These are phyloP conservation scores for Lonicera japonica DNA, from an alignment of 129 eudicot genomes.

Conservation along the genomic window DNA sequence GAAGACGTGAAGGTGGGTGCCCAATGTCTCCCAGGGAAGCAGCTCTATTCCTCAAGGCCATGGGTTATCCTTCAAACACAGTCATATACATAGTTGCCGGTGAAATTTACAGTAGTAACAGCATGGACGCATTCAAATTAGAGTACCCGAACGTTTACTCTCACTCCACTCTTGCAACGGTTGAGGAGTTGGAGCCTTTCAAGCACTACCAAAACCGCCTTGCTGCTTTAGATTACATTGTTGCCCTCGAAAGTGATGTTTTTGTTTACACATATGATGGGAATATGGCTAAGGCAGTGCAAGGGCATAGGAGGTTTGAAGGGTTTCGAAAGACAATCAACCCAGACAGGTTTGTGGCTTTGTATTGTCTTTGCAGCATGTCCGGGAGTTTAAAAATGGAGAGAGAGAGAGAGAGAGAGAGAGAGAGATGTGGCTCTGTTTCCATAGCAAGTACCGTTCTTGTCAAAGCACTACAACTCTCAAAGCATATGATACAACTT, in stretches of 20 bases:
- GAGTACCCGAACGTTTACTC: constrained; percentile 67
- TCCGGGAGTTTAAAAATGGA: too few species aligned
- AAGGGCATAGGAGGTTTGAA: constrained; percentile 84
- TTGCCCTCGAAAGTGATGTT: constrained; percentile 83
- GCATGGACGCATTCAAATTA: constrained; percentile 53
- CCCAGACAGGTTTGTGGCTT: constrained; percentile 47
- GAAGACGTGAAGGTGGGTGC: constrained; percentile 73
- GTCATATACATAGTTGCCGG: constrained; percentile 88
- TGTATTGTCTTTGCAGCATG: too few species aligned
- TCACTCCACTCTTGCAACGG: constrained; percentile 64
- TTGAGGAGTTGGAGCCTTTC: constrained; percentile 50
- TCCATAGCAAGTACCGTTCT: too few species aligned
- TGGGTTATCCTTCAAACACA: constrained; percentile 75
- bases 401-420: too few species aligned
- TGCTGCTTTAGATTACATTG: constrained; percentile 89
- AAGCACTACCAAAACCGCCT: constrained; percentile 69
- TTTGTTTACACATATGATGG: constrained; percentile 95
- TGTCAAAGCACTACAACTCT: too few species aligned
- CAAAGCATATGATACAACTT: too few species aligned
- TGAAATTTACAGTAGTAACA: constrained; percentile 54
- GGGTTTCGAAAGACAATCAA: constrained; percentile 82
- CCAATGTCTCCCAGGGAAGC: constrained; percentile 97
- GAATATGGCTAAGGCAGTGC: constrained; percentile 95
- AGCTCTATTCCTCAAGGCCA: constrained; percentile 77
- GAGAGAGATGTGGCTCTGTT: too few species aligned